Evolutionary conservation across 2,329 filamentous ascomycete genomes (phyloP).

Genomic region (Tolypocladium ovalisporum): DNA sequence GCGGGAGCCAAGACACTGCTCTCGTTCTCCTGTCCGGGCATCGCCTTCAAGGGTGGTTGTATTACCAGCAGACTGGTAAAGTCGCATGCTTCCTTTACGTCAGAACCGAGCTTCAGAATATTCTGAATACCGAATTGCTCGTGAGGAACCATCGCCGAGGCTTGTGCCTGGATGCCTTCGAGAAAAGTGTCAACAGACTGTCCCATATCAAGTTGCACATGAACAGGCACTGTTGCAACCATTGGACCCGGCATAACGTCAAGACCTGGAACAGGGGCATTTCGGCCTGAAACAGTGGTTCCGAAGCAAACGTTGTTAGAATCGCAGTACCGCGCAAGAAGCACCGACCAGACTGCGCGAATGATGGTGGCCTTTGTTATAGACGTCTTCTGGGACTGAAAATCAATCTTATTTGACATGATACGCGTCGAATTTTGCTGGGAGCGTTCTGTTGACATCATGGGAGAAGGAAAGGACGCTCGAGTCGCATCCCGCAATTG

Average conservation of each 20-base stretch:
- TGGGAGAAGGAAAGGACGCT: background rate
- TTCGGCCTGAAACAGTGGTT: background rate
- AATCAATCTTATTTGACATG: background rate
- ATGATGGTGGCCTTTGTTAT: background rate
- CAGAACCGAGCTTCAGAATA: constrained; percentile 23
- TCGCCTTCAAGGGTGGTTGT: background rate
- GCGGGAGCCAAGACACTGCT: background rate
- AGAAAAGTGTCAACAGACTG: background rate
- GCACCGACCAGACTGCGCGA: background rate
- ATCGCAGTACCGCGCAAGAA: background rate
- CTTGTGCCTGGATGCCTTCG: background rate
- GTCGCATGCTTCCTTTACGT: constrained; percentile 24
- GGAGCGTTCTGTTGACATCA: background rate
- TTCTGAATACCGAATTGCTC: constrained; percentile 22
- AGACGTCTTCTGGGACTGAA: background rate
- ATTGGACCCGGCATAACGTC: background rate
- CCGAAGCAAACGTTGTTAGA: background rate
- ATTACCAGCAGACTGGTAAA: constrained; percentile 2
- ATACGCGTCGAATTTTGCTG: background rate
- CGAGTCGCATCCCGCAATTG: background rate
- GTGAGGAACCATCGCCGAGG: background rate
- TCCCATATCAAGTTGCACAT: background rate
- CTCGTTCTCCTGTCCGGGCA: background rate
- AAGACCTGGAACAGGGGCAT: background rate
- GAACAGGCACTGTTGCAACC: background rate